A percentile compares a stretch with the other conserved stretches of the same genome.
Conservation (phyloP, 495 filamentous ascomycete genomes). For the Chaetomium cochliodes region DNA sequence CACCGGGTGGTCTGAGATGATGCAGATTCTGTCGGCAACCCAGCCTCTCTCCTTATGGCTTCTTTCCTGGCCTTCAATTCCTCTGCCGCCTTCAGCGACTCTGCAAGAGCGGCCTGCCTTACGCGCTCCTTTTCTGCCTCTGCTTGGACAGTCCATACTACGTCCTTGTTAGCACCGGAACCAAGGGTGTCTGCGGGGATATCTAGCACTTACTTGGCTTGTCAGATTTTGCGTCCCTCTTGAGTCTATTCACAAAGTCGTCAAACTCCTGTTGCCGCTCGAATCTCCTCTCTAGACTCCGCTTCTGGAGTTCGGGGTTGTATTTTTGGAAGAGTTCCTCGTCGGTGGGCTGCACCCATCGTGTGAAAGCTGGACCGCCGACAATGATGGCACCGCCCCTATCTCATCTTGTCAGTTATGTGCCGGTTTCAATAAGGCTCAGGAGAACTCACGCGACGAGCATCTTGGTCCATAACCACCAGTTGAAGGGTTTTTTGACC, state of each 20-base stretch:
- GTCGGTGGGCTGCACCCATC: constrained; percentile 77
- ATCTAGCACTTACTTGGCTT: constrained; percentile 63
- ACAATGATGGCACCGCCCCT: constrained; percentile 69
- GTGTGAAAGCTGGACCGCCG: constrained; percentile 82
- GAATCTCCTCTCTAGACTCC: constrained; percentile 70
- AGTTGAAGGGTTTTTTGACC: constrained; percentile 39
- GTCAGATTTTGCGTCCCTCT: constrained; percentile 84
- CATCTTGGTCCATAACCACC: constrained; percentile 42
- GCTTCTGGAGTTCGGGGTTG: constrained; percentile 87
- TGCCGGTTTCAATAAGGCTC: neutral
- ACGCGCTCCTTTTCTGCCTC: constrained; percentile 56
- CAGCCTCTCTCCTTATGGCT: constrained; percentile 55
- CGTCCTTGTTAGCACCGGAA: neutral
- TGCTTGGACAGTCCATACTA: constrained; percentile 71
- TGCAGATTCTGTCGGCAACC: constrained; percentile 27
- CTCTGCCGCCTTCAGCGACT: constrained; percentile 50
- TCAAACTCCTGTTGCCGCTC: constrained; percentile 80
- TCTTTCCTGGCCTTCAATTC: constrained; percentile 63
- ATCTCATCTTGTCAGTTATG: constrained; percentile 22
- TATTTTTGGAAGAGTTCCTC: constrained; percentile 90
- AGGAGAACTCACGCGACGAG: constrained; percentile 29
- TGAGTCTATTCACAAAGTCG: constrained; percentile 77
- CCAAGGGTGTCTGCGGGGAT: neutral
- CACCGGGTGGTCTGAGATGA: constrained; percentile 7
- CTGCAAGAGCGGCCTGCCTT: constrained; percentile 42